These are phyloP conservation scores for Saccharomyces hybrid DNA, from an alignment of 1,139 yeast genomes.

Conservation along the genomic window DNA sequence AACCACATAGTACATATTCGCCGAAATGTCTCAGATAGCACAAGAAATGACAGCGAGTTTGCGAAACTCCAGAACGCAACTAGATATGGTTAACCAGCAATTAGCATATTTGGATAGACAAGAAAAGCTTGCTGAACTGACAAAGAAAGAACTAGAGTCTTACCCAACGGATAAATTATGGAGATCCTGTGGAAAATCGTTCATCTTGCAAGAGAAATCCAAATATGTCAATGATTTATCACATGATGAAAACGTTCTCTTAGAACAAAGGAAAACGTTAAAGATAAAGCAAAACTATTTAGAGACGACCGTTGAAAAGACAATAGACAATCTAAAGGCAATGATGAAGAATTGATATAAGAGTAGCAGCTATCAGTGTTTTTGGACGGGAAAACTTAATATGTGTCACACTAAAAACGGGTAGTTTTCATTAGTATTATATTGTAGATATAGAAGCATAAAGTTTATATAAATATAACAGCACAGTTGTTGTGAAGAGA, in stretches of 20 bases:
- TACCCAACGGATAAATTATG: slow-evolving; percentile 47
- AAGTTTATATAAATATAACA: background rate
- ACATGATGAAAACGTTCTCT: slow-evolving; percentile 45
- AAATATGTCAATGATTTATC: slow-evolving; percentile 45
- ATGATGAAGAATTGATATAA: slow-evolving; percentile 2
- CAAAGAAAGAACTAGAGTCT: slow-evolving; percentile 48
- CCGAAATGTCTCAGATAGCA: slow-evolving; percentile 21
- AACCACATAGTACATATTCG: background rate
- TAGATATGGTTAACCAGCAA: slow-evolving; percentile 55
- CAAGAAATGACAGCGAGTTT: slow-evolving; percentile 59
- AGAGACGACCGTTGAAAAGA: slow-evolving; percentile 70
- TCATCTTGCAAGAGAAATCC: slow-evolving; percentile 38
- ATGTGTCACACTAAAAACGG: background rate
- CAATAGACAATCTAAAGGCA: slow-evolving; percentile 50
- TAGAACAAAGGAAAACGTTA: slow-evolving; percentile 55
- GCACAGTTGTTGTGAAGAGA: background rate
- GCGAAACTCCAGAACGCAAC: slow-evolving; percentile 53
- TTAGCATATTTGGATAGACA: slow-evolving; percentile 51
- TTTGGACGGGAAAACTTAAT: background rate
- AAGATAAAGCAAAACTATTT: slow-evolving; percentile 64
- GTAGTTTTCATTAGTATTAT: slow-evolving; percentile 3
- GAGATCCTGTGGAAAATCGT: slow-evolving; percentile 81
- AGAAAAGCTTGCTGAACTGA: slow-evolving; percentile 48
- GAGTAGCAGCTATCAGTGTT: background rate
- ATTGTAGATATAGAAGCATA: background rate